Evolutionary conservation across 108 stramenopile species (phyloP).

Genomic region (Pseudonitzschia multistriata): DNA sequence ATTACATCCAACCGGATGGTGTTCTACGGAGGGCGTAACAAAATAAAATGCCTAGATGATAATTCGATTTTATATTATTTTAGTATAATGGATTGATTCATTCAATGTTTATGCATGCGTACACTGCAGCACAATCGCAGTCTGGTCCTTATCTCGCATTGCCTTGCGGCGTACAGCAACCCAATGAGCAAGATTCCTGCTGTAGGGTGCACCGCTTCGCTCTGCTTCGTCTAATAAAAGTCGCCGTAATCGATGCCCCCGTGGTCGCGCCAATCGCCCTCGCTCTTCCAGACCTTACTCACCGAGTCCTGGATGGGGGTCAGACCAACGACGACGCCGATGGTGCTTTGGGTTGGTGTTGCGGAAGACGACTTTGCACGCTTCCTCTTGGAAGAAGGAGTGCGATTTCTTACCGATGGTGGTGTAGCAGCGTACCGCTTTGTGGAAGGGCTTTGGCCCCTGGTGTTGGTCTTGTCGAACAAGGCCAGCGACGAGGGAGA

Average conservation of each 20-base stretch:
- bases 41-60: too few relatives aligned
- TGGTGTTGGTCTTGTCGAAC: neutral
- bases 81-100: neutral
- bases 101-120: too few relatives aligned
- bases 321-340: neutral
- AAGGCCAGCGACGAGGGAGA: neutral
- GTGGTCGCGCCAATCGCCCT: conserved; percentile 7
- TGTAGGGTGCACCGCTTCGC: neutral
- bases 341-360: neutral
- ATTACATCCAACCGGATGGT: too few relatives aligned
- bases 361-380: neutral
- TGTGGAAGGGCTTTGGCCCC: neutral
- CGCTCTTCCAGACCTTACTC: conserved; percentile 8
- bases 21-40: too few relatives aligned
- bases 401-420: neutral
- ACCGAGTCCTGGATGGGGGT: neutral
- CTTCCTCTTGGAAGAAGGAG: neutral
- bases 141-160: neutral
- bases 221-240: neutral
- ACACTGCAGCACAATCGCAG: neutral
- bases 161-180: neutral
- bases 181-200: neutral
- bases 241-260: neutral
- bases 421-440: neutral
- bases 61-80: too few relatives aligned